Base-by-base conservation (phyloP, 306 rosid species). In the Castanospermum australe region DNA sequence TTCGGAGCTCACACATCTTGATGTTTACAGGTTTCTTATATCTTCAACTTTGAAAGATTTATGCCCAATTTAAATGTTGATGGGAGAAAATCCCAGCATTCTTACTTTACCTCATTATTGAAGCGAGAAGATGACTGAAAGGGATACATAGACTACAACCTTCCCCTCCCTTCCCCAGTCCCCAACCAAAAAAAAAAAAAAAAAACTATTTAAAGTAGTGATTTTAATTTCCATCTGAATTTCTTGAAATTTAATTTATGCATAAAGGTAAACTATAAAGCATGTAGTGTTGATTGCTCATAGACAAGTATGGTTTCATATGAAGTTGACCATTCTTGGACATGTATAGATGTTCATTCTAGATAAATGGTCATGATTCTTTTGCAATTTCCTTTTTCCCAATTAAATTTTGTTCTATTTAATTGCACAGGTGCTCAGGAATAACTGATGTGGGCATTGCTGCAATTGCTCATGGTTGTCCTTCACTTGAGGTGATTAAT, bases 401-500 rank as follows among this genome's bases (percentile, higher is more conserved):
- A 28, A 69, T 30, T 38, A 11, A 67, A 47, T 33, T 52, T 64
- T 64, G 22, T 1, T 63, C 35, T 59, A 44, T 67, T 81, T 59
- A 45, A 67, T 51, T 80, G 62, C 22, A 24, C 67, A 92, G 97
- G 83, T 85, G 78, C 39, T 30, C 86, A 28, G 83, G 89, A 84
- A 73, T 90, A 76, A 85, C 88, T 54, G 97, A 90, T 59, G 74
- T 14, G 20, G 92, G 94, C 62, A 86, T 90, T 50, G 80, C 79
- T 66, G 79, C 92, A 63, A 83, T 87, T 36, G 85, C 90, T 80
- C 78, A 20, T 18, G 93, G 92, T 55, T 90, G 92, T 62, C 89
- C 93, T 82, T 76, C 82, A 38, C 90, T 90, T 57, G 84, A 85
- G 84, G 79, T 78, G 84, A 83, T 90, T 38, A 90, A 88, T 83